A percentile compares a stretch with the other conserved stretches of the same genome.
Evolutionary conservation across 345 rosid genomes (phyloP).

Genomic region (Citrus inodora): DNA sequence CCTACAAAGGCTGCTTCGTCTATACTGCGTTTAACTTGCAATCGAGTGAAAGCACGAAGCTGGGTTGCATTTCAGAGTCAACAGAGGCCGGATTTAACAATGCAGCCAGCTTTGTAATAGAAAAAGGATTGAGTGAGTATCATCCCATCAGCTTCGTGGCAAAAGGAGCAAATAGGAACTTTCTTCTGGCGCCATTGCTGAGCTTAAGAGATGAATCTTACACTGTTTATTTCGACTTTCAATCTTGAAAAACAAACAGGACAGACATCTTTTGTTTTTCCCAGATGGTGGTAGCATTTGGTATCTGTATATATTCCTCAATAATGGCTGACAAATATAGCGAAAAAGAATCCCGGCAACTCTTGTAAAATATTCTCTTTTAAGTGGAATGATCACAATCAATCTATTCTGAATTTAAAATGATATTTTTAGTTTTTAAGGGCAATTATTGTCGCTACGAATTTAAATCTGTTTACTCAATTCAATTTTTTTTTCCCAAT

Average conservation of each 20-base stretch:
- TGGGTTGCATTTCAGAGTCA: slow-evolving; percentile 42
- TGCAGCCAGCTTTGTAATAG: slow-evolving; percentile 56
- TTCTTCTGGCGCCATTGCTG: slow-evolving; percentile 38
- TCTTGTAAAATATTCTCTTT: too few species aligned
- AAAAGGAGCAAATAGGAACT: slow-evolving; percentile 31
- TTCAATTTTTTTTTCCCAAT: too few species aligned
- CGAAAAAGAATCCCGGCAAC: too few species aligned
- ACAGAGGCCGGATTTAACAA: slow-evolving; percentile 23
- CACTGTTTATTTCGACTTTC: slow-evolving; percentile 42
- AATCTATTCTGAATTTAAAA: too few species aligned
- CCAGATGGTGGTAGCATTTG: too few species aligned
- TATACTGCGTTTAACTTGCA: slow-evolving; percentile 34
- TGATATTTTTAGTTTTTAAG: too few species aligned
- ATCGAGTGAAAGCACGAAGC: slow-evolving; percentile 31
- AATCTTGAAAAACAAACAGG: not conserved
- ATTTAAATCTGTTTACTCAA: too few species aligned
- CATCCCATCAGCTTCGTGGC: slow-evolving; percentile 52
- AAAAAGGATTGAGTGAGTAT: slow-evolving; percentile 45
- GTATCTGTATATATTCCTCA: too few species aligned
- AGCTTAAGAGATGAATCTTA: slow-evolving; percentile 49
- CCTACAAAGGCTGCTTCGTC: slow-evolving; percentile 56
- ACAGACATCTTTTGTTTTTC: too few species aligned
- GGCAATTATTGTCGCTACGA: too few species aligned
- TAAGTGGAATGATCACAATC: too few species aligned
- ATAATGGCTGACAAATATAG: too few species aligned